Evolutionary conservation across 495 filamentous ascomycete species (phyloP), one percentile per base, ranked within the genome.

Genomic region (Aeminium ludgeri): DNA sequence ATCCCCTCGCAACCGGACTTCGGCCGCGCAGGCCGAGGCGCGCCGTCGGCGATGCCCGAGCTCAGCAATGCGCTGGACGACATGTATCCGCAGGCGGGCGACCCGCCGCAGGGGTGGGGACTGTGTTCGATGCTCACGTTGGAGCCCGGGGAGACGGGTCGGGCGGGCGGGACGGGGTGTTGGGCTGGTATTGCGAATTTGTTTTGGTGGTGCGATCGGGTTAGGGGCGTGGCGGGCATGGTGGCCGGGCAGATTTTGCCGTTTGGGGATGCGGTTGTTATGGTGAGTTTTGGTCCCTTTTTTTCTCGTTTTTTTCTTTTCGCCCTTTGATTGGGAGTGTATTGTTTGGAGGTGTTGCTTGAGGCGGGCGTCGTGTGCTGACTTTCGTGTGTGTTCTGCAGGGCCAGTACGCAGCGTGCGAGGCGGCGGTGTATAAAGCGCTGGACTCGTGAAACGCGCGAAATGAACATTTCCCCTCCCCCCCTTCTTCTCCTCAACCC

Each of bases 161-260:
- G 73, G 39, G 65, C 62, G 1, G 45, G 36, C 3, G 56, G 58
- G 20, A 70, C 70, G 4, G 71, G 43, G 0, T 63, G 49, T 40
- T 78, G 74, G 73, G 65, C 67, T n/a, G 76, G 76, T 0, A 41
- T 78, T 38, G 51, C 70, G 20, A 76, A 79, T 54, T 36, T 69
- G 32, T 77, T 63, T 47, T 78, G 73, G 73, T 78, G 67, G 67
- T 59, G 55, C 30, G 75, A 78, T 56, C 57, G 67, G 3, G 68
- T 70, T 49, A 67, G 62, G 36, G 73, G 73, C 3, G 58, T 78
- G 38, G 74, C 59, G 7, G 73, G 71, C 6, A 66, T 78, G 13
- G 56, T 76, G 23, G 66, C 59, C 18, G 57, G 57, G 18, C 74
- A 79, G 60, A 67, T 78, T 25, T 41, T 78, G 43, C 74, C 74